Base-by-base conservation (phyloP, 2,329 filamentous ascomycete species). In the Cladophialophora bantiana region DNA sequence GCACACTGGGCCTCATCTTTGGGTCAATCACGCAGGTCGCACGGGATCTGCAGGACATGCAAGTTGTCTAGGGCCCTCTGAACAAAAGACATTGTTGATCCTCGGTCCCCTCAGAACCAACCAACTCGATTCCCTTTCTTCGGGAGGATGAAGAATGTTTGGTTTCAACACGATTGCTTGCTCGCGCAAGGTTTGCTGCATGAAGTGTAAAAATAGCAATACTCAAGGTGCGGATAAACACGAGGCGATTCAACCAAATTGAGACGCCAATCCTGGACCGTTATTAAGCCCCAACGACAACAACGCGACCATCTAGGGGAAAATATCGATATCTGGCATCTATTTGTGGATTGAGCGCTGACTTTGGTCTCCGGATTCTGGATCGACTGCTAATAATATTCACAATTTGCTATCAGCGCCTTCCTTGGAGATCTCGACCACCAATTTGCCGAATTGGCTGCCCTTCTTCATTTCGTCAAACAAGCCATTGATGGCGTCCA, bases 401-500 rank as follows among this genome's bases (percentile, higher is more conserved):
- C 73, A 80, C 68, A 81, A 71, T 74, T 80, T 81, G 71, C 78
- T 80, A 59, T 74, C 76, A 26, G 64, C 66, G 48, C 73, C 68
- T 55, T 71, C 62, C 59, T 77, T 77, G 36, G 77, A 83, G 73
- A 94, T 85, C 73, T 92, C 87, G 71, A 97, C 87, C 1, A 97
- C 93, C 73, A 98, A 78, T 80, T 98, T 98, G 10, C 94, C 95
- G 82, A 98, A 97, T 78, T 98, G 94, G 69, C 82, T 88, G 0
- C 90, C 92, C 5, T 88, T 86, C 76, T 91, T 92, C 88, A 98
- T 96, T 59, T 97, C 93, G 48, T 92, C 89, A 76, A 97, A 98
- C 59, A 97, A 78, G 0, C 83, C 83, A 67, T 98, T 88, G 62
- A 98, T 91, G n/a, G 83, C 90, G n/a, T 88, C 84, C 6, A 96